phyloP scores from a whole-genome alignment of 805 yeast species.

The Tetrapisispora taiwanensis region DNA sequence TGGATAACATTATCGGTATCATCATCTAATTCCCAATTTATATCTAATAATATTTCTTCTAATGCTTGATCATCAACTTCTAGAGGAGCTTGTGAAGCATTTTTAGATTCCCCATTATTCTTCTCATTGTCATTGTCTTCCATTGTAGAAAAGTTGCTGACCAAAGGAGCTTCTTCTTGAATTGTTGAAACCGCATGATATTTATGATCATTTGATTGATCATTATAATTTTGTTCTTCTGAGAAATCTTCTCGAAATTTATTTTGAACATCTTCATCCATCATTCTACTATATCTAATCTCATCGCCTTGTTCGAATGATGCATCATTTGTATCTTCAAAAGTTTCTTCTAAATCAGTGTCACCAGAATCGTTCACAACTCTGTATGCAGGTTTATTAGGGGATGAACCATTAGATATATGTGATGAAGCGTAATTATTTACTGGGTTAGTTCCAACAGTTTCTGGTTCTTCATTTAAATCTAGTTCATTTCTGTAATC shows the following conservation, averaged over 20 bases:
- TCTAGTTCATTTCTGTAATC: not conserved
- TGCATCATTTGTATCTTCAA: slow-evolving; percentile 22
- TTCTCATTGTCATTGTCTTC: not conserved
- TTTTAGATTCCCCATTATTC: not conserved
- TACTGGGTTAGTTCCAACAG: too few species aligned
- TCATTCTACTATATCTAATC: slow-evolving; percentile 16
- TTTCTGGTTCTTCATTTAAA: not conserved
- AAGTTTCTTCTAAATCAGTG: slow-evolving; percentile 4
- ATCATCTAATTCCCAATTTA: slow-evolving; percentile 66
- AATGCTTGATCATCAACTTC: slow-evolving; percentile 26
- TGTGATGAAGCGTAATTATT: not conserved
- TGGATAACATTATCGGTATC: slow-evolving; percentile 48
- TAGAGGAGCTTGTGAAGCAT: not conserved
- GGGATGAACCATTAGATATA: not conserved
- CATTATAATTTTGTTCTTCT: slow-evolving; percentile 5
- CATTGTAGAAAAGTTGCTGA: not conserved
- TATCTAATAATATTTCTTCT: slow-evolving; percentile 58
- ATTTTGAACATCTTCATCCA: not conserved
- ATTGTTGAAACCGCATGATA: slow-evolving; percentile 26
- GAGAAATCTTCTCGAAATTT: not conserved
- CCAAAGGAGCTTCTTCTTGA: slow-evolving; percentile 19
- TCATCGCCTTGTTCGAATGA: slow-evolving; percentile 30
- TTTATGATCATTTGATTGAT: slow-evolving; percentile 5
- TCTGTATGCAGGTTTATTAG: not conserved
- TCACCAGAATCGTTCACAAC: not conserved